Base-by-base conservation (phyloP, 208 protist genomes). In the Trypanosoma mega region DNA sequence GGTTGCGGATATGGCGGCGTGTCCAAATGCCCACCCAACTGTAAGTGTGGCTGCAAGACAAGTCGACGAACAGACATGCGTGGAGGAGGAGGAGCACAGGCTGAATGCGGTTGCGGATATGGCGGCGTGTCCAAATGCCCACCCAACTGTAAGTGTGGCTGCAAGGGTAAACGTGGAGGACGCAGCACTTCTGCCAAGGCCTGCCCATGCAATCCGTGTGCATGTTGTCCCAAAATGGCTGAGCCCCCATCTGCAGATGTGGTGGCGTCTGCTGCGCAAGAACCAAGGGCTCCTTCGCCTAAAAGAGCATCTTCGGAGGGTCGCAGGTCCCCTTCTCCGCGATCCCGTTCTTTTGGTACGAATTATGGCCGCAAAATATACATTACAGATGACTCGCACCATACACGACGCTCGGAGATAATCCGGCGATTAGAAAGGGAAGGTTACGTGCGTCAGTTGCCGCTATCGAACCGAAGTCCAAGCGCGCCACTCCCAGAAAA, bases 321-420 rank as follows among this genome's bases (percentile, higher is more conserved):
- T 26, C 14, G n/a, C 26, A 54, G 50, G 7, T 29, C 58, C 52
- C 46, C 11, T 18, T 16, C 33, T 21, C 36, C 39, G 8, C 8
- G 20, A 26, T 39, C 52, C 44, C 56, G 31, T 1, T 58, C 57
- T 11, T 30, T 18, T 61, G 48, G 55, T 18, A 68, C 76, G 5
- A 41, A 63, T 29, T 79, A 80, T 41, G 88, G 88, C 8, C 72
- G 74, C 12, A 92, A 89, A 59, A 77, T 91, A 39, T 91, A 84
- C 55, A 88, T 95, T 43, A 92, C 88, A 2, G 85, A 95, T 56
- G 80, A 89, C 51, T 62, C 52, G 33, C 78, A 91, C 69, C 63
- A 86, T 20, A 68, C 64, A 39, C 74, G 75, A 8, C 82, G 88
- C 14, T 62, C 71, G 2, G 61, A 78, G 43, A 70, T 78, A 52